These are phyloP conservation scores for Russula griseocarnosa DNA, from an alignment of 768 basidiomycete genomes.

Conservation along the genomic window DNA sequence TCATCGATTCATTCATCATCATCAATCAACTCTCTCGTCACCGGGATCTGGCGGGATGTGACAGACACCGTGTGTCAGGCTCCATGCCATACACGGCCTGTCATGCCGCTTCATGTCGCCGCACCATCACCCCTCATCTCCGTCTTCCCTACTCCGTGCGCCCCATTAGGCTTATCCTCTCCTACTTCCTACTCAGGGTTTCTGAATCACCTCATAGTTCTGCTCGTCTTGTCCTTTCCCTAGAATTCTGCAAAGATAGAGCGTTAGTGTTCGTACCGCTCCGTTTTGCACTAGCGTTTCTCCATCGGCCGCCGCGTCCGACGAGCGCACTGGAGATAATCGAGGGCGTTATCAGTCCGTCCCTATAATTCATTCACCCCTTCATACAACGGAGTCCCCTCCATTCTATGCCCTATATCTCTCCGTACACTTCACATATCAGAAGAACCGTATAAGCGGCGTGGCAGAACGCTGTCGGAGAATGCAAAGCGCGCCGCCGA, in stretches of 20 bases:
- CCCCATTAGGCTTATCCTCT: constrained; percentile 21
- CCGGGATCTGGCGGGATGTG: constrained; percentile 19
- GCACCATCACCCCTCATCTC: constrained; percentile 27
- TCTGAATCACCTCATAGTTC: constrained; percentile 15
- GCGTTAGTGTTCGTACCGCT: neutral
- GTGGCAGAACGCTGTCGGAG: neutral
- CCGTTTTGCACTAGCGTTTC: neutral
- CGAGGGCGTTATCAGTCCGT: neutral
- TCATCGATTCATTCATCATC: constrained; percentile 4
- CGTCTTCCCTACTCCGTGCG: constrained; percentile 17
- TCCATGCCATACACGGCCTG: constrained; percentile 17
- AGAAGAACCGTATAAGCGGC: neutral
- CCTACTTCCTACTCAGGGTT: constrained; percentile 11
- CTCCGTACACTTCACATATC: constrained; percentile 5
- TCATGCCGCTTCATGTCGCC: constrained; percentile 18
- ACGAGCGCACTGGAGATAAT: constrained; percentile 7
- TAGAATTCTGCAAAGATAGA: constrained; percentile 3
- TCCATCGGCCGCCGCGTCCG: constrained; percentile 13
- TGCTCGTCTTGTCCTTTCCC: neutral
- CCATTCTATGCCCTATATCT: neutral
- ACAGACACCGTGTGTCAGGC: constrained; percentile 22
- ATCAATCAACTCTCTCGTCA: constrained; percentile 17
- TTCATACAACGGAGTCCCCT: neutral
- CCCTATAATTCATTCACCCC: constrained; percentile 3
- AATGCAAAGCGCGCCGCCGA: neutral